These are phyloP conservation scores for Xylaria bambusicola DNA, from an alignment of 495 filamentous ascomycete genomes.

Conservation along the genomic window DNA sequence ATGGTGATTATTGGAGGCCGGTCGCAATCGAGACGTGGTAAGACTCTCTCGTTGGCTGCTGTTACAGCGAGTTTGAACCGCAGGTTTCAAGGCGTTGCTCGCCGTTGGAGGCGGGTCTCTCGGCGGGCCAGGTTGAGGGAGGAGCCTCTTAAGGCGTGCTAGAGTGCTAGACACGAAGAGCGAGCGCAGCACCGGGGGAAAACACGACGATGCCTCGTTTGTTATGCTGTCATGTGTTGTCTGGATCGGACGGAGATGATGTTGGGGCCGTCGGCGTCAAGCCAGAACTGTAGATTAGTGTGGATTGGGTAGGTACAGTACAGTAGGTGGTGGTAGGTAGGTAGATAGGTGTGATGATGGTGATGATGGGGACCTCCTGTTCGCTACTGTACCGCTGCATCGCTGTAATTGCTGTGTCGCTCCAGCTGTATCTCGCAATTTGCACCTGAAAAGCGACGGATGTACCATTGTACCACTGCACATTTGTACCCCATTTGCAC, in stretches of 20 bases:
- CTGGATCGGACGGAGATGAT: not conserved
- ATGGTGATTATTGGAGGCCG: constrained; percentile 2
- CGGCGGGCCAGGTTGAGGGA: constrained; percentile 8
- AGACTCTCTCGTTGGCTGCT: constrained; percentile 3
- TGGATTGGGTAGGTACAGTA: constrained; percentile 6
- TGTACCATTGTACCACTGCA: no score
- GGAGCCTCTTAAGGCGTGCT: not conserved
- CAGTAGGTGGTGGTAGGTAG: no score
- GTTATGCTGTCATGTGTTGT: not conserved
- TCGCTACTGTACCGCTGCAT: not conserved
- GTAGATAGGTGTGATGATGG: no score
- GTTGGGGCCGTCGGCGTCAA: not conserved
- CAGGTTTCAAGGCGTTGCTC: constrained; percentile 5
- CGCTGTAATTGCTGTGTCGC: no score
- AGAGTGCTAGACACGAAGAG: not conserved
- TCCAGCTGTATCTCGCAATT: constrained; percentile 6
- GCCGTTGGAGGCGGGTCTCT: constrained; percentile 13
- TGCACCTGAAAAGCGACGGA: constrained; percentile 10
- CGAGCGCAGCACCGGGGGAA: not conserved
- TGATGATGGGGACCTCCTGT: not conserved
- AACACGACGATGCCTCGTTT: not conserved
- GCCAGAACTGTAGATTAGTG: not conserved
- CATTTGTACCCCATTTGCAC: no score
- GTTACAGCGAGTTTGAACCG: not conserved
- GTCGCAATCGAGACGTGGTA: constrained; percentile 11